Conservation (phyloP, 768 basidiomycete genomes). For the Termitomyces sp. region DNA sequence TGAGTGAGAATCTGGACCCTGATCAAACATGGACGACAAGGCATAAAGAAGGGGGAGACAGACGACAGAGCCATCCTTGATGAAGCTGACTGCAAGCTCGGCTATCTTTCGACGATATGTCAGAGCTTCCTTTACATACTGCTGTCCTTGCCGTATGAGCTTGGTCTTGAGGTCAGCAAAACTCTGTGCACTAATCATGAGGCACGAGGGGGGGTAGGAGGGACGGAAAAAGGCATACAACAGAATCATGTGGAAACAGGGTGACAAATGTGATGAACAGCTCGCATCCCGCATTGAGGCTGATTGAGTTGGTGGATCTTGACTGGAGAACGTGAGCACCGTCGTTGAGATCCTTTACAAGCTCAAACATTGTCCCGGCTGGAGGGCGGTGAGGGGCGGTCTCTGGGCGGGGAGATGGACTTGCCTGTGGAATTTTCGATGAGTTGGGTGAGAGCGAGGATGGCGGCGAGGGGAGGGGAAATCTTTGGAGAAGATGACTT, state of each 20-base stretch:
- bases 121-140: conserved; percentile 73
- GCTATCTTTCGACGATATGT: conserved; percentile 90
- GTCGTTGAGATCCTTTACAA: conserved; percentile 77
- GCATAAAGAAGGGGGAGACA: conserved; percentile 12
- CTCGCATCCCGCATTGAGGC: conserved; percentile 84
- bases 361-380: conserved; percentile 93
- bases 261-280: conserved; percentile 90
- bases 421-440: conserved; percentile 76
- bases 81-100: conserved; percentile 82
- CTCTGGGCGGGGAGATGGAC: conserved; percentile 10
- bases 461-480: conserved; percentile 82
- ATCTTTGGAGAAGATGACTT: conserved; percentile 36
- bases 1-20: conserved; percentile 83
- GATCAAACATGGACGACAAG: conserved; percentile 7
- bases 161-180: conserved; percentile 81
- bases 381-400: conserved; percentile 2
- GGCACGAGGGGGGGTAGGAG: conserved; percentile 8
- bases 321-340: conserved; percentile 61
- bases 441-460: conserved; percentile 77
- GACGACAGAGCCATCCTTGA: conserved; percentile 91
- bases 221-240: conserved; percentile 41
- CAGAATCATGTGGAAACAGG: conserved; percentile 74
- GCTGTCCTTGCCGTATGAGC: conserved; percentile 74
- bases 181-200: conserved; percentile 41
- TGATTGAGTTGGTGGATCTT: conserved; percentile 71